A percentile compares a stretch with the other conserved stretches of the same genome.
These are phyloP conservation scores for Suillus variegatus DNA, from an alignment of 768 basidiomycete species.

Conservation along the genomic window DNA sequence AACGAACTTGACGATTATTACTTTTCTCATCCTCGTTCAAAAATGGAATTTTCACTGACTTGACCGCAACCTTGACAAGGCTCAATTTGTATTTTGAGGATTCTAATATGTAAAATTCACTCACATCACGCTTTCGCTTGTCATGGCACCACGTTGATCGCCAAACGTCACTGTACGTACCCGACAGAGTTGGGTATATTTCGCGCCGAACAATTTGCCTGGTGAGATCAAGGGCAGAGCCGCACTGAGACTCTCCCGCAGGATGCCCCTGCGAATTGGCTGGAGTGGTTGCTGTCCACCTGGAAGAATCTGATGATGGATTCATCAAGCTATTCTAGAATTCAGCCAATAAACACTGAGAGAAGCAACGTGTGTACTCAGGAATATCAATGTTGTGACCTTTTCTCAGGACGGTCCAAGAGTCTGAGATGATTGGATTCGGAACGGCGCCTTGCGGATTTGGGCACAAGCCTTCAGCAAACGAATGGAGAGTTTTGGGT, in stretches of 20 bases:
- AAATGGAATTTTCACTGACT: conserved; percentile 1
- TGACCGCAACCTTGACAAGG: background rate
- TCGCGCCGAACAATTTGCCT: background rate
- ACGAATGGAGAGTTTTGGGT: background rate
- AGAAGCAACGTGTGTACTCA: background rate
- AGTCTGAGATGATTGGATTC: background rate
- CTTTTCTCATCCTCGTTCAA: background rate
- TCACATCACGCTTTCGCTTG: background rate
- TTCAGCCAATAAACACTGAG: background rate
- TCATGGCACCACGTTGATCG: background rate
- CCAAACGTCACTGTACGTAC: conserved; percentile 1
- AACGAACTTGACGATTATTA: background rate
- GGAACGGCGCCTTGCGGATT: background rate
- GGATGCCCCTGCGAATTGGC: background rate
- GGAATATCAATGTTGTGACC: background rate
- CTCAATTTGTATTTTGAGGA: background rate
- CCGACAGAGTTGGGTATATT: background rate
- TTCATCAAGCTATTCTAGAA: background rate
- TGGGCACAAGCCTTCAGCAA: background rate
- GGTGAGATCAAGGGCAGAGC: background rate
- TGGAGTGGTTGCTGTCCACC: background rate
- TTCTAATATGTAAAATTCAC: background rate
- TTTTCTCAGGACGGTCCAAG: background rate
- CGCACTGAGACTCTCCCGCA: background rate
- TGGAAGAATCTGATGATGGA: background rate